Evolutionary conservation across 106 monocot species (phyloP).

Genomic region (Dioscorea alata): DNA sequence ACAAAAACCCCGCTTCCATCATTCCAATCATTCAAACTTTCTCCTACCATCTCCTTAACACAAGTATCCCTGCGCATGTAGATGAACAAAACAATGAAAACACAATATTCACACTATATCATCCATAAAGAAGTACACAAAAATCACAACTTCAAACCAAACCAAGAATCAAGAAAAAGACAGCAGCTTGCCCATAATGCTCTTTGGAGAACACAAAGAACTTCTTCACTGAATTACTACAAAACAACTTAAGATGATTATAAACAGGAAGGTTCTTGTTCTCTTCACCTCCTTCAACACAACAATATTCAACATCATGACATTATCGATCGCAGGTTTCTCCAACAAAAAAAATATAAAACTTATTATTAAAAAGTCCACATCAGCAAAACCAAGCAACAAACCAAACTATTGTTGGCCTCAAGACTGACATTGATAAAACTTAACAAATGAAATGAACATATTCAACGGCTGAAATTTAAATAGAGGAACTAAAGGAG

Average conservation of each 20-base stretch:
- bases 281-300: constrained; percentile 89
- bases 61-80: constrained; percentile 60
- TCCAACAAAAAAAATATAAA: constrained; percentile 91
- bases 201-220: constrained; percentile 94
- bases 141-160: no score
- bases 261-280: constrained; percentile 80
- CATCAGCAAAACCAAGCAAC: neutral
- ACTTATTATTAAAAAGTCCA: no score
- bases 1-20: constrained; percentile 58
- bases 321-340: constrained; percentile 78
- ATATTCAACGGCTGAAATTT: no score
- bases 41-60: constrained; percentile 86
- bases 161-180: neutral
- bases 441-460: no score
- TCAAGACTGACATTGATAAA: no score
- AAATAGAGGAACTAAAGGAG: no score
- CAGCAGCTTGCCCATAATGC: constrained; percentile 47
- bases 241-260: constrained; percentile 70
- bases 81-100: no score
- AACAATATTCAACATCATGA: constrained; percentile 71
- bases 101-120: no score
- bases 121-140: no score
- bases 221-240: constrained; percentile 42
- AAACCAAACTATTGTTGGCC: no score
- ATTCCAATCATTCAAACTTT: constrained; percentile 89